These are phyloP conservation scores for Eruca vesicaria DNA, from an alignment of 441 rosid genomes.

Conservation along the genomic window DNA sequence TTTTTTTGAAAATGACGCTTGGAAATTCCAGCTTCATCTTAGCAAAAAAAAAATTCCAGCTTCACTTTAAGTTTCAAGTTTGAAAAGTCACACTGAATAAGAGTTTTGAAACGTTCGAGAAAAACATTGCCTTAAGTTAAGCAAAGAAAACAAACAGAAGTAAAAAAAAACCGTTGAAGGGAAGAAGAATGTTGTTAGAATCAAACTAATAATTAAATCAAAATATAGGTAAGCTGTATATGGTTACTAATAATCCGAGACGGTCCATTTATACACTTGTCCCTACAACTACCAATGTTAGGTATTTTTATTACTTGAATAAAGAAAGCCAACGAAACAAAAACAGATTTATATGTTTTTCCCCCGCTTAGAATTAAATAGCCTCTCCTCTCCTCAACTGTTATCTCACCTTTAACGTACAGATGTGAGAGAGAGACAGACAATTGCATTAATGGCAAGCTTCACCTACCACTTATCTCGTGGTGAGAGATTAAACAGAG, in stretches of 20 bases:
- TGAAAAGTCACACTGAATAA: not conserved
- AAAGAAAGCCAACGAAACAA: no score
- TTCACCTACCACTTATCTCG: conserved; percentile 57
- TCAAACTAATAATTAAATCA: not conserved
- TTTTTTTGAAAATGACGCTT: not conserved
- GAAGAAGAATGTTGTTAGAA: not conserved
- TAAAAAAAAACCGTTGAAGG: not conserved
- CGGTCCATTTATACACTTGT: conserved; percentile 10
- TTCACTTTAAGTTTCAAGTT: not conserved
- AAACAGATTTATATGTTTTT: conserved; percentile 21
- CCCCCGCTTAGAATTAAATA: conserved; percentile 77
- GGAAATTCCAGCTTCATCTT: not conserved
- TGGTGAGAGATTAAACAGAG: conserved; percentile 29
- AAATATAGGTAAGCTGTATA: not conserved
- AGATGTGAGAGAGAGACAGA: conserved; percentile 12
- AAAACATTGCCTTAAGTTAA: not conserved
- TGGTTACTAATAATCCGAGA: not conserved
- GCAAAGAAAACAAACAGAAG: not conserved
- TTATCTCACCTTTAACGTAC: conserved; percentile 38
- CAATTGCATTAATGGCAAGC: conserved; percentile 63
- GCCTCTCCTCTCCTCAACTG: conserved; percentile 32
- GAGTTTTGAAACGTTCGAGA: not conserved
- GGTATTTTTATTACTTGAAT: not conserved
- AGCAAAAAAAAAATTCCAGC: not conserved
- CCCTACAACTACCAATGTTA: not conserved